Conservation (phyloP, 306 rosid genomes). For the Quercus variabilis region DNA sequence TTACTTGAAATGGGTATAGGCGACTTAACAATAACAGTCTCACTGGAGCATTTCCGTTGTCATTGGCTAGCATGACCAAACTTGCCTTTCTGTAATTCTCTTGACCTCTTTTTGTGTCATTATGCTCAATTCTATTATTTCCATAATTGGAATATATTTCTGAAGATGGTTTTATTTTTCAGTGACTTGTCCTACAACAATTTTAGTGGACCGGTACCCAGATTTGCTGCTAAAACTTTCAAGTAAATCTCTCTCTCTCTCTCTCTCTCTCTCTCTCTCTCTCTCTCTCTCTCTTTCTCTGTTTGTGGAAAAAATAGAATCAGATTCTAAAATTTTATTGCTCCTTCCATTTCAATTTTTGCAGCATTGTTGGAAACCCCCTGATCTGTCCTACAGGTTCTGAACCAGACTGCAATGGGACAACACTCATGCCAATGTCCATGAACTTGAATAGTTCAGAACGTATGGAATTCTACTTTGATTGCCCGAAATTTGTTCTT, state of each 20-base stretch:
- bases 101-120: slow-evolving; percentile 18
- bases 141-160: slow-evolving; percentile 11
- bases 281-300: not conserved
- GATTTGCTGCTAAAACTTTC: slow-evolving; percentile 89
- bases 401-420: slow-evolving; percentile 78
- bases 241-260: slow-evolving; percentile 42
- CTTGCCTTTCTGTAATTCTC: slow-evolving; percentile 82
- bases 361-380: slow-evolving; percentile 92
- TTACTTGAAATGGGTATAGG: slow-evolving; percentile 45
- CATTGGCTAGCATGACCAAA: slow-evolving; percentile 85
- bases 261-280: slow-evolving; percentile 5
- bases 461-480: slow-evolving; percentile 33
- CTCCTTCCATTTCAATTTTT: slow-evolving; percentile 2
- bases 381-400: slow-evolving; percentile 75
- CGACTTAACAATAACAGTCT: slow-evolving; percentile 93
- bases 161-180: slow-evolving; percentile 28
- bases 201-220: slow-evolving; percentile 82
- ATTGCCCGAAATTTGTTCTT: not conserved
- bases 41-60: slow-evolving; percentile 63
- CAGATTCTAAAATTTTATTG: not conserved
- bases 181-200: slow-evolving; percentile 93
- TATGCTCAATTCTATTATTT: not conserved
- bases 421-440: slow-evolving; percentile 80
- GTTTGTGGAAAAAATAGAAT: slow-evolving; percentile 11
- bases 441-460: slow-evolving; percentile 76